Base-by-base conservation (phyloP, 2,329 filamentous ascomycete species). In the Stachybotrys elegans region DNA sequence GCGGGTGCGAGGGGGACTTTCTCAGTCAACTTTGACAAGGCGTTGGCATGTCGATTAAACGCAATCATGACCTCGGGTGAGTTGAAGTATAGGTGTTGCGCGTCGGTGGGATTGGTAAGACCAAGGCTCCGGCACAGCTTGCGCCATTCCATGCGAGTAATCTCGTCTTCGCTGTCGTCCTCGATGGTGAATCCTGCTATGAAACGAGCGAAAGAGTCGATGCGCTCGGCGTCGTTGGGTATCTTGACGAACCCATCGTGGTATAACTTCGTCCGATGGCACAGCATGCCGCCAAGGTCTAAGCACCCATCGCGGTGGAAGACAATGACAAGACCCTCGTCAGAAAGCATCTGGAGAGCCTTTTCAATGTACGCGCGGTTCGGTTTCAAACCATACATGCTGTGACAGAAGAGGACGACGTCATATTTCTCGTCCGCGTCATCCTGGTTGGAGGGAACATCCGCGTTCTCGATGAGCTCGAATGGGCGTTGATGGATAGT, bases 381-480 rank as follows among this genome's bases (percentile, higher is more conserved):
- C 3, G 67, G 66, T 0, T 65, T 66, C 72, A 83, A 75, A 47
- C 76, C 77, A 50, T 83, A 82, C 71, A 83, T 72, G 61, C 80
- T 81, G 56, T 83, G 79, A 50, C 78, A 83, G 59, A 84, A 80
- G 5, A 84, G 53, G 16, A 84, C 57, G 32, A 82, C 12, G 49
- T 84, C 71, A 51, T 71, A 83, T 46, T 63, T 70, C 19, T 67
- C 56, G 23, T 61, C 51, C 1, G 40, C 23, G 43, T 57, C 48
- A 23, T 12, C 9, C 8, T 19, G 6, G 17, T 34, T 51, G 12
- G 43, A 54, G 42, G 43, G 43, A 42, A 38, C 55, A 44, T 45
- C 49, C 14, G 31, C 6, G 20, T 57, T 50, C 34, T 48, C 51
- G 7, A 67, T 44, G n/a, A 58, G 44, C 46, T 12, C 47, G 51